A percentile compares a stretch with the other conserved stretches of the same genome.
These are phyloP conservation scores for Aurantiochytrium sp. DNA, from an alignment of 108 stramenopile species.

Conservation along the genomic window DNA sequence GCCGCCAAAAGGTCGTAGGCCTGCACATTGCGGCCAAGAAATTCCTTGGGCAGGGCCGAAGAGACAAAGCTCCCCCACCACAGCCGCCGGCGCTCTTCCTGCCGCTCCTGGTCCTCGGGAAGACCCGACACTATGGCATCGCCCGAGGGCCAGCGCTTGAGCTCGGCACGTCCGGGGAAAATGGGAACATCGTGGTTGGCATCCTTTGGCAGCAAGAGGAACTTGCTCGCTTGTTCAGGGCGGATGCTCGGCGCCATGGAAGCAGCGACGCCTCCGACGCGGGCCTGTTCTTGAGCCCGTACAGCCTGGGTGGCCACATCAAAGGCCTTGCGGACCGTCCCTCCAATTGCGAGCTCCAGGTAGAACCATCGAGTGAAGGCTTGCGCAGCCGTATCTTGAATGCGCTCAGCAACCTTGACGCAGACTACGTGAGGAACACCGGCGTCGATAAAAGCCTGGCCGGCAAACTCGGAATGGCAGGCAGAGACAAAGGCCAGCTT, in stretches of 20 bases:
- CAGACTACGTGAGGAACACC: slow-evolving; percentile 90
- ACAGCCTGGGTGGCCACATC: slow-evolving; percentile 71
- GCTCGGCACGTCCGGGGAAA: slow-evolving; percentile 38
- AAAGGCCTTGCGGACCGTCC: slow-evolving; percentile 71
- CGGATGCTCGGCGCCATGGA: slow-evolving; percentile 45
- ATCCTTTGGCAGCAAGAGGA: slow-evolving; percentile 64
- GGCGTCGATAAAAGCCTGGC: slow-evolving; percentile 75
- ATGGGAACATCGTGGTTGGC: slow-evolving; percentile 71
- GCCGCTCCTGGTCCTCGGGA: slow-evolving; percentile 42
- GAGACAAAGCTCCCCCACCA: slow-evolving; percentile 27
- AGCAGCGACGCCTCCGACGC: slow-evolving; percentile 46
- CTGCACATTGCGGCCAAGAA: slow-evolving; percentile 68
- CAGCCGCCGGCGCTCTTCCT: slow-evolving; percentile 40
- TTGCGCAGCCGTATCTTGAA: slow-evolving; percentile 71
- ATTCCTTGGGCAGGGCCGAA: slow-evolving; percentile 68
- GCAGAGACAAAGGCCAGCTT: slow-evolving; percentile 88
- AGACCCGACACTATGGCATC: neutral
- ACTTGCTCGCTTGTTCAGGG: slow-evolving; percentile 44
- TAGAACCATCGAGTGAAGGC: slow-evolving; percentile 75
- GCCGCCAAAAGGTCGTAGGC: slow-evolving; percentile 59
- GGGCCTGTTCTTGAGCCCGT: slow-evolving; percentile 45
- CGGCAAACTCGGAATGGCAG: slow-evolving; percentile 70
- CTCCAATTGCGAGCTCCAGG: slow-evolving; percentile 61
- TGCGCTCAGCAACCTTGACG: slow-evolving; percentile 65
- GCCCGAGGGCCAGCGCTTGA: neutral